A percentile compares a stretch with the other conserved stretches of the same genome.
Evolutionary conservation across 192 early-diverging fungal species (phyloP).

Genomic region (Coemansia sp.): DNA sequence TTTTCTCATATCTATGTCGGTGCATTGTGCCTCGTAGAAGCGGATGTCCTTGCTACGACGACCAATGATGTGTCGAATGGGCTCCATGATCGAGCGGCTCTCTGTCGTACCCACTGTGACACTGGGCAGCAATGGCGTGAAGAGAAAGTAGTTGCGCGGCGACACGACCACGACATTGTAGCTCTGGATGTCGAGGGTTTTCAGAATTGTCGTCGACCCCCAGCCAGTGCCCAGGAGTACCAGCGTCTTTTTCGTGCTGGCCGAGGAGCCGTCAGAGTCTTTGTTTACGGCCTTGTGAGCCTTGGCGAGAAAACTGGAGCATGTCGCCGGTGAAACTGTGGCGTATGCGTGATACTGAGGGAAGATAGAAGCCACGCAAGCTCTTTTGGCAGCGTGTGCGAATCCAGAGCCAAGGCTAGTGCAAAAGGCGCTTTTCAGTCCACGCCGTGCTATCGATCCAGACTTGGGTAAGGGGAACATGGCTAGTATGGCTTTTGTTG

Average conservation of each 20-base stretch:
- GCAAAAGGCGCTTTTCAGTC: not conserved
- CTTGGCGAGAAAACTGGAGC: not conserved
- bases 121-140: constrained; percentile 86
- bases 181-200: constrained; percentile 61
- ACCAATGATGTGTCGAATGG: constrained; percentile 72
- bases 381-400: not conserved
- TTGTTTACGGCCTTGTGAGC: not conserved
- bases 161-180: constrained; percentile 77
- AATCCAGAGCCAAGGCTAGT: not conserved
- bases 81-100: constrained; percentile 82
- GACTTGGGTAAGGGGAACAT: not conserved
- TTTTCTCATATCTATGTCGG: constrained; percentile 72
- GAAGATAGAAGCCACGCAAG: not conserved
- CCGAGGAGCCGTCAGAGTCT: not conserved
- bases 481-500: no score
- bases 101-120: constrained; percentile 84
- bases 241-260: constrained; percentile 33
- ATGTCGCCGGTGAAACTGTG: not conserved
- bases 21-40: constrained; percentile 83
- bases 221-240: constrained; percentile 54
- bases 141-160: constrained; percentile 83
- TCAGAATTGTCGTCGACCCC: constrained; percentile 69
- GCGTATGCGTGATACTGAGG: not conserved
- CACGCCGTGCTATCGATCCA: not conserved
- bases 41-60: constrained; percentile 74